These are phyloP conservation scores for Lupinus albus DNA, from an alignment of 306 rosid genomes.

Conservation along the genomic window DNA sequence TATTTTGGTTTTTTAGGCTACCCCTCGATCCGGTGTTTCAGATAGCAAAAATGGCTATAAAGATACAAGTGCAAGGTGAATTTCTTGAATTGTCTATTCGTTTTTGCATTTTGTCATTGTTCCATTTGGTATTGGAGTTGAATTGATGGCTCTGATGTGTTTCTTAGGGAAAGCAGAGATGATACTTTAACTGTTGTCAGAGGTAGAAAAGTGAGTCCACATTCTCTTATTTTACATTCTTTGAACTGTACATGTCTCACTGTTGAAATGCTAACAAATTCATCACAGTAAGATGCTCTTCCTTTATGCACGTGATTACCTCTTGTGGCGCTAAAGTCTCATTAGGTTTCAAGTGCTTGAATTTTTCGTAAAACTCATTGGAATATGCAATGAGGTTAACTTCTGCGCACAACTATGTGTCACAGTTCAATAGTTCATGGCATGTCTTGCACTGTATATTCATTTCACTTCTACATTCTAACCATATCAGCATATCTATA, in stretches of 20 bases:
- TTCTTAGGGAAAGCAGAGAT: slow-evolving; percentile 61
- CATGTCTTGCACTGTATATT: slow-evolving; percentile 3
- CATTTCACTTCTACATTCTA: not conserved
- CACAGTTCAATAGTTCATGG: slow-evolving; percentile 17
- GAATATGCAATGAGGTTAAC: slow-evolving; percentile 1
- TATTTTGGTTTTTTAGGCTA: slow-evolving; percentile 47
- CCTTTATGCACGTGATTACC: not conserved
- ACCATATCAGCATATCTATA: not conserved
- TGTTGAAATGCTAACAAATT: slow-evolving; percentile 11
- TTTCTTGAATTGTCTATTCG: slow-evolving; percentile 15
- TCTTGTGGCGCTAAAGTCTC: not conserved
- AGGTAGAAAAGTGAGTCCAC: slow-evolving; percentile 69
- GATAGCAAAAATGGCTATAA: slow-evolving; percentile 64
- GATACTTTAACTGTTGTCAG: slow-evolving; percentile 49
- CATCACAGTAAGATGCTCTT: not conserved
- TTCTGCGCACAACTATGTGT: not conserved
- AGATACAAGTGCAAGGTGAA: slow-evolving; percentile 62
- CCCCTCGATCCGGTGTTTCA: slow-evolving; percentile 51
- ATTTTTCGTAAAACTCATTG: not conserved
- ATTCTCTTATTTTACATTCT: slow-evolving; percentile 24
- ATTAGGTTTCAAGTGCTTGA: slow-evolving; percentile 24
- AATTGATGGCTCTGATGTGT: slow-evolving; percentile 30
- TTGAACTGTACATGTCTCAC: slow-evolving; percentile 9
- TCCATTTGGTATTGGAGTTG: slow-evolving; percentile 23
- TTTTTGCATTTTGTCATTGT: not conserved